These are phyloP conservation scores for Whalleya microplaca DNA, from an alignment of 2,329 filamentous ascomycete genomes.

Conservation along the genomic window DNA sequence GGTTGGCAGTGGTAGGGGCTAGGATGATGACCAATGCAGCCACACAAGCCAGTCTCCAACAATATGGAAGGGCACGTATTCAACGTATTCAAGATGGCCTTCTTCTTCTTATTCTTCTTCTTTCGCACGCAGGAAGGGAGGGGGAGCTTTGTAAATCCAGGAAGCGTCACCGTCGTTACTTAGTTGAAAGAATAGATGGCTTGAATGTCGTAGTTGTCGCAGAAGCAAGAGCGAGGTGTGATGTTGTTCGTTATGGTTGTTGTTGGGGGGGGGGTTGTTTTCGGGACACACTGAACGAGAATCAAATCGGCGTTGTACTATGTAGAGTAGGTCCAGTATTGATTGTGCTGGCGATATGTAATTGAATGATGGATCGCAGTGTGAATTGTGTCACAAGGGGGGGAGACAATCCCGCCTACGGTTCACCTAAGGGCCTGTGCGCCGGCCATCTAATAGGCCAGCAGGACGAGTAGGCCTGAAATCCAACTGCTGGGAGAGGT, in stretches of 20 bases:
- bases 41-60: constrained; percentile 16
- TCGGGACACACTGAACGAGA: constrained; percentile 13
- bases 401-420: neutral
- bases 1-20: too few relatives aligned
- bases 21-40: constrained; percentile 27
- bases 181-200: constrained; percentile 18
- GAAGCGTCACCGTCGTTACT: neutral
- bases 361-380: constrained; percentile 26
- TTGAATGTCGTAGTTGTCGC: constrained; percentile 15
- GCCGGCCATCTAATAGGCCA: too few relatives aligned
- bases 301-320: constrained; percentile 16
- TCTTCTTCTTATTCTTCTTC: too few relatives aligned
- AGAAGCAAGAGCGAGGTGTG: constrained; percentile 12
- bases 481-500: neutral
- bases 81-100: constrained; percentile 20
- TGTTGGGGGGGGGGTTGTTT: constrained; percentile 7
- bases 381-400: constrained; percentile 1
- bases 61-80: too few relatives aligned
- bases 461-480: too few relatives aligned
- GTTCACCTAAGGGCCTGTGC: constrained; percentile 3
- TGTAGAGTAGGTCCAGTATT: constrained; percentile 20
- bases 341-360: constrained; percentile 32
- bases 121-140: constrained; percentile 7
- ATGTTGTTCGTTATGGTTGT: constrained; percentile 12
- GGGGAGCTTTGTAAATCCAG: neutral